These are phyloP conservation scores for Panus rudis DNA, from an alignment of 768 basidiomycete genomes.

Conservation along the genomic window DNA sequence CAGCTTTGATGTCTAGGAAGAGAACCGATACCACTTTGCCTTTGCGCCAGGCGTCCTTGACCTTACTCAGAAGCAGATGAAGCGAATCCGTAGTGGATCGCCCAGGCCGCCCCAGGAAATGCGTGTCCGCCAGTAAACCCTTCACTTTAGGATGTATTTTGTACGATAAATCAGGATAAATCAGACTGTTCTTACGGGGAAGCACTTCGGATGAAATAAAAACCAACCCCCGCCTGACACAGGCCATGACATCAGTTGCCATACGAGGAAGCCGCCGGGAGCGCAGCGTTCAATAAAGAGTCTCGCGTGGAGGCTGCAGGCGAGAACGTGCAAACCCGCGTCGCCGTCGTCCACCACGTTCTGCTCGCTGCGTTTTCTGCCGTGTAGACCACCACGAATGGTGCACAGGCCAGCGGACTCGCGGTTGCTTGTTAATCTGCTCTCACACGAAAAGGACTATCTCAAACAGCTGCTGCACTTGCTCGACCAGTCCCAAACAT, in stretches of 20 bases:
- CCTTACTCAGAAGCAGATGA: constrained; percentile 14
- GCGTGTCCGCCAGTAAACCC: too few relatives aligned
- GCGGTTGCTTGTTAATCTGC: constrained; percentile 60
- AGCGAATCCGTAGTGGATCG: constrained; percentile 20
- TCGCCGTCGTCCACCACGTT: too few relatives aligned
- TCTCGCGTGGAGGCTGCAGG: too few relatives aligned
- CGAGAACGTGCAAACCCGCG: too few relatives aligned
- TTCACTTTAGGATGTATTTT: too few relatives aligned
- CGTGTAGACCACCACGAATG: constrained; percentile 32
- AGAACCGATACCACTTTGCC: constrained; percentile 23
- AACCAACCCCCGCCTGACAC: too few relatives aligned
- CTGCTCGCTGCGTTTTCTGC: neutral
- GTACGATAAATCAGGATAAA: too few relatives aligned
- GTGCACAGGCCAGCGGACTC: constrained; percentile 71
- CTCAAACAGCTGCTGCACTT: constrained; percentile 50
- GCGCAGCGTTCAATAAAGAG: too few relatives aligned
- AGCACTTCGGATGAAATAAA: too few relatives aligned
- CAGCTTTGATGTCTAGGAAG: constrained; percentile 27
- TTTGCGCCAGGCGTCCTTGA: constrained; percentile 18
- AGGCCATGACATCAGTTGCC: too few relatives aligned
- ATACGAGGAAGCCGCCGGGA: too few relatives aligned
- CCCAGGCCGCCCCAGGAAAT: constrained; percentile 21
- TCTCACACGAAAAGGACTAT: constrained; percentile 67
- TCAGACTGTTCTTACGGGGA: too few relatives aligned
- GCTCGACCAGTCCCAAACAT: constrained; percentile 51